These are phyloP conservation scores for Oryza brachyantha DNA, from an alignment of 176 grass and related monocot species.

Conservation along the genomic window DNA sequence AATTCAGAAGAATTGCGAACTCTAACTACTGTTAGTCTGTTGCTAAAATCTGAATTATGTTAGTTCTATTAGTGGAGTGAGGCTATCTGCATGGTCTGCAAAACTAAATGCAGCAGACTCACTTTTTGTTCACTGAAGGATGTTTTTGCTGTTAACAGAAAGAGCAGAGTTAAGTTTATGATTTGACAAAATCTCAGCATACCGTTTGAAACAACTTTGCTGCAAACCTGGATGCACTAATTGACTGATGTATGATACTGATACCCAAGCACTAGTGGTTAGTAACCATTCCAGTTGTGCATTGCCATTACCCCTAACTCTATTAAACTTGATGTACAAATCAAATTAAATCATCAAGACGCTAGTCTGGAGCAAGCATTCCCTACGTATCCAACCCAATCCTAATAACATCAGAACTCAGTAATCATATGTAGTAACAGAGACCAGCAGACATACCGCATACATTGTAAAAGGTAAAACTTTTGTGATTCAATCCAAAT, in stretches of 20 bases:
- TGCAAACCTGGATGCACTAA: neutral
- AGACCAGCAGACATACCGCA: neutral
- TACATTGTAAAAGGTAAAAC: constrained; percentile 19
- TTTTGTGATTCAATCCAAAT: constrained; percentile 48
- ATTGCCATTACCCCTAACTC: neutral
- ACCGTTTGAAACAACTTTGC: neutral
- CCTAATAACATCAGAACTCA: neutral
- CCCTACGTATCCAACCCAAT: neutral
- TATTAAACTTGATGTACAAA: neutral
- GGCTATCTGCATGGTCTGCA: neutral
- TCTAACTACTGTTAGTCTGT: neutral
- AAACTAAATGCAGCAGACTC: neutral
- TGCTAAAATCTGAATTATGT: neutral
- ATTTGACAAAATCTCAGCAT: neutral
- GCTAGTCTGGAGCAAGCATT: neutral
- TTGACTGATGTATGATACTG: neutral
- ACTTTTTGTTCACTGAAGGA: neutral
- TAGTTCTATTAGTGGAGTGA: neutral
- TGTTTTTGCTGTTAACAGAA: neutral
- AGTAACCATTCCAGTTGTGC: neutral
- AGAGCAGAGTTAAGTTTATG: neutral
- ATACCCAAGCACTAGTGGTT: neutral
- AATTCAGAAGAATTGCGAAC: neutral
- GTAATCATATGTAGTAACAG: neutral
- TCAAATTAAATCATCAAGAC: constrained; percentile 1